phyloP scores from a whole-genome alignment of 2,329 filamentous ascomycete genomes.

The Gliomastix tumulicola region DNA sequence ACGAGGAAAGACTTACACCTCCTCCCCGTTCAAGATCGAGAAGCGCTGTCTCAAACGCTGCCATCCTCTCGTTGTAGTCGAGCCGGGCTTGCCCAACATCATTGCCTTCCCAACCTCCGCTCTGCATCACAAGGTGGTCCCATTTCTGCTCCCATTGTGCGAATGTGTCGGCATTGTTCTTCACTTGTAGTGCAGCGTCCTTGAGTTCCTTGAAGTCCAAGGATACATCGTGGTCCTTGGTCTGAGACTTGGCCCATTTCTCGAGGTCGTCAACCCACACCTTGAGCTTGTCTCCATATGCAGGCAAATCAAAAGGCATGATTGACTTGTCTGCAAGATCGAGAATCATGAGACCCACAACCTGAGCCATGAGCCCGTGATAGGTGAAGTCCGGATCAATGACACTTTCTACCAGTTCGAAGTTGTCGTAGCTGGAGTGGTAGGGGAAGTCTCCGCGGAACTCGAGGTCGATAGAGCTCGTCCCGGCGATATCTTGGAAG shows the following conservation, averaged over 20 bases:
- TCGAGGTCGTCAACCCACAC: constrained; percentile 62
- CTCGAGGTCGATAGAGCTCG: constrained; percentile 76
- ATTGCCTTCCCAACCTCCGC: constrained; percentile 70
- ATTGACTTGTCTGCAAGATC: constrained; percentile 78
- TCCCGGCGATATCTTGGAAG: constrained; percentile 88
- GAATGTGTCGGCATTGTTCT: constrained; percentile 47
- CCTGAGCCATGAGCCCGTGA: constrained; percentile 70
- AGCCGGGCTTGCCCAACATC: constrained; percentile 60
- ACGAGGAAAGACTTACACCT: constrained; percentile 56
- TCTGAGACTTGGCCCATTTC: constrained; percentile 45
- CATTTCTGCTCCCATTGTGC: constrained; percentile 71
- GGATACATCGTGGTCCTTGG: constrained; percentile 14
- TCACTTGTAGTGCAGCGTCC: constrained; percentile 56
- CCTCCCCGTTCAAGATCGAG: constrained; percentile 66
- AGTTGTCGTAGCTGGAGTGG: constrained; percentile 84
- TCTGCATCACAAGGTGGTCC: constrained; percentile 63
- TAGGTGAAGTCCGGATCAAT: constrained; percentile 80
- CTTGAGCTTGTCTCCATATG: constrained; percentile 61
- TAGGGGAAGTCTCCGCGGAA: constrained; percentile 69
- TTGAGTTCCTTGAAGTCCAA: constrained; percentile 23
- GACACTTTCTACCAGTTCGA: constrained; percentile 73
- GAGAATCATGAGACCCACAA: constrained; percentile 75
- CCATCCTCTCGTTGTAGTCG: constrained; percentile 73
- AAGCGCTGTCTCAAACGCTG: constrained; percentile 73
- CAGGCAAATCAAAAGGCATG: constrained; percentile 71